phyloP scores from a whole-genome alignment of 345 rosid species.

The Salix arbutifolia region DNA sequence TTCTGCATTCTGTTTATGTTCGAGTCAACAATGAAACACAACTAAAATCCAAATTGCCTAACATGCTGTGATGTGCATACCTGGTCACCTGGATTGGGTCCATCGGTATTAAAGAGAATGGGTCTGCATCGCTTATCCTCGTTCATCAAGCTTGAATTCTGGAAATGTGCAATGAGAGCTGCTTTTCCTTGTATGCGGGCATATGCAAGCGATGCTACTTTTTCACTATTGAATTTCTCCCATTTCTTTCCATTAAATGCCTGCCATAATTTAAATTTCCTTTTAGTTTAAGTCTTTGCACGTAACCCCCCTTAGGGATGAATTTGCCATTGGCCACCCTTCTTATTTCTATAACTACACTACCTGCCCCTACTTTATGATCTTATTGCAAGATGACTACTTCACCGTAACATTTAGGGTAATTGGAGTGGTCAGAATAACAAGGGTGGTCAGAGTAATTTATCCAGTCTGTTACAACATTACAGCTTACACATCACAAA shows the following conservation, averaged over 20 bases:
- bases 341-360: neutral
- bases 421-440: neutral
- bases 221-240: slow-evolving; percentile 80
- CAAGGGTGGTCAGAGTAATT: neutral
- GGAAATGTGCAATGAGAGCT: slow-evolving; percentile 74
- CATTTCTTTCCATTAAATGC: slow-evolving; percentile 75
- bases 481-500: slow-evolving; percentile 18
- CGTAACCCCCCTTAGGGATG: neutral
- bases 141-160: slow-evolving; percentile 76
- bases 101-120: slow-evolving; percentile 65
- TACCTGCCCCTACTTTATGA: neutral
- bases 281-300: slow-evolving; percentile 5
- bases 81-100: slow-evolving; percentile 75
- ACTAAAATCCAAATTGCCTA: neutral
- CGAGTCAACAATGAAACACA: neutral
- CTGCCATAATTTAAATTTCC: slow-evolving; percentile 24
- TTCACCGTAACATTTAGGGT: neutral
- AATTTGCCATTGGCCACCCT: neutral
- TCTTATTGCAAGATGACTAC: neutral
- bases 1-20: neutral
- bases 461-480: neutral
- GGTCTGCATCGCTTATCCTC: slow-evolving; percentile 75
- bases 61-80: slow-evolving; percentile 24
- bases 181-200: slow-evolving; percentile 74
- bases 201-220: slow-evolving; percentile 70